phyloP scores from a whole-genome alignment of 2,329 filamentous ascomycete species.

The Fusarium setosum region DNA sequence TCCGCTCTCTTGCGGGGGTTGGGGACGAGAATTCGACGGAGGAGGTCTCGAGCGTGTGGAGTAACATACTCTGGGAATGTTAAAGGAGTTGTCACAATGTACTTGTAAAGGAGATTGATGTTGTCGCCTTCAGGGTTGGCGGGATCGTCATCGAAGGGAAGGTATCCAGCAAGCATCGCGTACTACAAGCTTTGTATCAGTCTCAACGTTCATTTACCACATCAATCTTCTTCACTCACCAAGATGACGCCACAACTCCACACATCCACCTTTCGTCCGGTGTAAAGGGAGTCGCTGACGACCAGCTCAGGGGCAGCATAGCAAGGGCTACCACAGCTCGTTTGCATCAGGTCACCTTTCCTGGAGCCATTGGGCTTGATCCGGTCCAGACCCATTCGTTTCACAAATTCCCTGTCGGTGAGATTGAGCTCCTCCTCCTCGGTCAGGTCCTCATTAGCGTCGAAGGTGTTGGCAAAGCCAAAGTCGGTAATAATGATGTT shows the following conservation, averaged over 20 bases:
- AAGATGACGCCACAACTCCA: slow-evolving; percentile 99
- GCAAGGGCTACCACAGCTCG: slow-evolving; percentile 96
- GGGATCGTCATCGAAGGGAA: slow-evolving; percentile 98
- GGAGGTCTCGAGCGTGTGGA: slow-evolving; percentile 91
- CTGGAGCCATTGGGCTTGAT: slow-evolving; percentile 79
- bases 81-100: slow-evolving; percentile 95
- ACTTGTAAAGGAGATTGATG: slow-evolving; percentile 99
- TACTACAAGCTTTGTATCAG: slow-evolving; percentile 71
- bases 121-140: slow-evolving; percentile 99
- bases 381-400: slow-evolving; percentile 85
- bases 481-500: slow-evolving; percentile 99
- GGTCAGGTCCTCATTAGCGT: slow-evolving; percentile 85
- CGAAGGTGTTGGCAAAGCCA: slow-evolving; percentile 98
- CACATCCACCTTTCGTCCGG: slow-evolving; percentile 96
- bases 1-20: slow-evolving; percentile 96
- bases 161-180: slow-evolving; percentile 96
- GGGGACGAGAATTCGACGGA: slow-evolving; percentile 93
- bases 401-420: slow-evolving; percentile 88
- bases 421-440: slow-evolving; percentile 93
- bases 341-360: slow-evolving; percentile 97
- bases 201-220: neutral
- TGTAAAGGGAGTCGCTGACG: slow-evolving; percentile 97
- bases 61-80: slow-evolving; percentile 99
- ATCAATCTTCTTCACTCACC: slow-evolving; percentile 66
- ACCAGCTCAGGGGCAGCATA: slow-evolving; percentile 98